Evolutionary conservation across 805 yeast species (phyloP), one percentile per base, ranked within the genome.

Genomic region (Sugiyamaella marilandica): DNA sequence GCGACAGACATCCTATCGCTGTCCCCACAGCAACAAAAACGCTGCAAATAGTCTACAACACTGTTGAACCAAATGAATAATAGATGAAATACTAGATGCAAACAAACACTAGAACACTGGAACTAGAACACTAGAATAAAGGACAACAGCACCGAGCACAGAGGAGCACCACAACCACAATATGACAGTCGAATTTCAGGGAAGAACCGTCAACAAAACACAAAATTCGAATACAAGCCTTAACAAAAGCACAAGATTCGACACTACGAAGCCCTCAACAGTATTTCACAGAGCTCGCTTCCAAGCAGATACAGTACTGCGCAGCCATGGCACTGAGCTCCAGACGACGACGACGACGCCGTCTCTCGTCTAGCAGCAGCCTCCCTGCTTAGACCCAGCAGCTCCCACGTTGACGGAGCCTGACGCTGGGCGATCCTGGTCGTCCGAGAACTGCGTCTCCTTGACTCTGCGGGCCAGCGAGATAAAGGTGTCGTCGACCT

Each of bases 401-500:
- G 56, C 56, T 47, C 61, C 57, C 44, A 68, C 62, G 55, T 67
- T 68, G 48, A 67, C 63, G 24, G 65, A 59, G 53, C 56, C 62
- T 36, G 58, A 54, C 14, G 63, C 54, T 4, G 60, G 46, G 32
- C 54, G 54, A 24, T 63, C 62, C 41, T 69, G 54, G 55, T 72
- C 70, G 49, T 74, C 74, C 49, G 71, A 69, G 51, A 74, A 74
- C 57, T 84, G 82, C 69, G 85, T 86, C 50, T 88, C 96, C 73
- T 87, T 87, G 65, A 91, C 88, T 62, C 87, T 77, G 41, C 84
- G 81, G 10, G 97, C 97, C 65, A 94, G 79, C 62, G 89, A 87
- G 72, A 86, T 84, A 74, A 94, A 94, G 45, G 95, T 84, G 54
- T 89, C 89, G 65, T 88, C 95, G 57, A 94, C 99, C 65, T 91